Evolutionary conservation across 1,284 basidiomycete species (phyloP).

Genomic region (Leccinum subrobustum): DNA sequence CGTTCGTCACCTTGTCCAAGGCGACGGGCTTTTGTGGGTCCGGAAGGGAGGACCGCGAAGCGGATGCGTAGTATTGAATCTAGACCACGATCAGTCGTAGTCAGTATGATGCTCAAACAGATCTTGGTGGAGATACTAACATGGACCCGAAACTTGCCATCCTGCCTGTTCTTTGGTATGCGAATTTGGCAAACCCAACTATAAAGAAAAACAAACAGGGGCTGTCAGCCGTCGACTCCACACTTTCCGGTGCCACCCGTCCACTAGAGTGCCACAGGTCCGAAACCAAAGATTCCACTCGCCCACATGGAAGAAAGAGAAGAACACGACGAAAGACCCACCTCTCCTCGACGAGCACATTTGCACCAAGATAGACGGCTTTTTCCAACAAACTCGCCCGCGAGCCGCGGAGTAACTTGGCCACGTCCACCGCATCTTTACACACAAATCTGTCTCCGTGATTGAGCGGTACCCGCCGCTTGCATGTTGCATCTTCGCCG

Average conservation of each 20-base stretch:
- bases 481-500: slow-evolving; percentile 36
- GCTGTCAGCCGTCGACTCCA: slow-evolving; percentile 8
- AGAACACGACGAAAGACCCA: slow-evolving; percentile 36
- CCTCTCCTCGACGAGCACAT: slow-evolving; percentile 68
- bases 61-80: slow-evolving; percentile 61
- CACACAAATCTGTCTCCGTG: slow-evolving; percentile 58
- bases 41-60: slow-evolving; percentile 41
- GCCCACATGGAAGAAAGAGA: too few species aligned
- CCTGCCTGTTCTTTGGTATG: slow-evolving; percentile 47
- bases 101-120: not conserved
- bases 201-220: not conserved
- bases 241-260: not conserved
- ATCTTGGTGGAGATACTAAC: slow-evolving; percentile 37
- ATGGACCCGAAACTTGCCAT: slow-evolving; percentile 57
- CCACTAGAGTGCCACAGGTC: not conserved
- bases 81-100: slow-evolving; percentile 26
- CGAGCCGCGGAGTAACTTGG: slow-evolving; percentile 53
- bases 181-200: slow-evolving; percentile 67
- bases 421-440: slow-evolving; percentile 59
- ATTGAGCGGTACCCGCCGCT: slow-evolving; percentile 42
- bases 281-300: not conserved
- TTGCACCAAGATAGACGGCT: slow-evolving; percentile 52
- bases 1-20: slow-evolving; percentile 46
- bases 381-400: slow-evolving; percentile 52
- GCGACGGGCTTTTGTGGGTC: slow-evolving; percentile 56